Evolutionary conservation across 2,329 filamentous ascomycete genomes (phyloP), one percentile per base, ranked within the genome.

Genomic region (Fusarium sp.): DNA sequence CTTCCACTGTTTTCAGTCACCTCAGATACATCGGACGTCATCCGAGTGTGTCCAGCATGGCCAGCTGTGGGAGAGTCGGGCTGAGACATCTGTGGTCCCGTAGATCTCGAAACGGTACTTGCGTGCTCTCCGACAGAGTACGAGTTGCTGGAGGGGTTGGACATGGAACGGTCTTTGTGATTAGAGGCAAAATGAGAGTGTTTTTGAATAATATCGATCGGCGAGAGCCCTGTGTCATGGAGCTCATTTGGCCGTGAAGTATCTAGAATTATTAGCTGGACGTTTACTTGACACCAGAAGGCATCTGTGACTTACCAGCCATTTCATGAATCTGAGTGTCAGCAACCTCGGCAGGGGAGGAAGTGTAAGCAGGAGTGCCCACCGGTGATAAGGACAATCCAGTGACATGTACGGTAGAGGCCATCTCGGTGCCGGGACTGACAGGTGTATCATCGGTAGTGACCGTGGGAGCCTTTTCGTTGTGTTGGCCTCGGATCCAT

Each of bases 401-500:
- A 28, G 53, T 45, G 12, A 51, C 52, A 40, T 65, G 62, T 8
- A 65, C 59, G 20, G 71, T 70, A 61, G 57, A 73, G 71, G 51
- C 77, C 23, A 80, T 80, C 45, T 81, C 79, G 69, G 80, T 78
- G 8, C 83, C 83, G 8, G 80, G 79, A 30, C 75, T 80, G 8
- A 74, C 74, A 1, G 77, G 76, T 0, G 78, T 74, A n/a, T 83
- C 82, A 3, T 83, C 82, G 3, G 77, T 83, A 4, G 82, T 83
- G 52, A 83, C 74, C 0, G 84, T 85, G 2, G 78, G 74, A 0
- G 81, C 79, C 70, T 87, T 87, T 45, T 77, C 73, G 28, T 68
- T 74, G 2, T 76, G 73, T 53, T 85, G 82, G 10, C 81, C 82
- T 53, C 80, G 80, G 54, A 88, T 81, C 87, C 87, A 89, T 3